These are phyloP conservation scores for Globisporangium acanthophoron DNA, from an alignment of 352 stramenopile genomes.

Conservation along the genomic window DNA sequence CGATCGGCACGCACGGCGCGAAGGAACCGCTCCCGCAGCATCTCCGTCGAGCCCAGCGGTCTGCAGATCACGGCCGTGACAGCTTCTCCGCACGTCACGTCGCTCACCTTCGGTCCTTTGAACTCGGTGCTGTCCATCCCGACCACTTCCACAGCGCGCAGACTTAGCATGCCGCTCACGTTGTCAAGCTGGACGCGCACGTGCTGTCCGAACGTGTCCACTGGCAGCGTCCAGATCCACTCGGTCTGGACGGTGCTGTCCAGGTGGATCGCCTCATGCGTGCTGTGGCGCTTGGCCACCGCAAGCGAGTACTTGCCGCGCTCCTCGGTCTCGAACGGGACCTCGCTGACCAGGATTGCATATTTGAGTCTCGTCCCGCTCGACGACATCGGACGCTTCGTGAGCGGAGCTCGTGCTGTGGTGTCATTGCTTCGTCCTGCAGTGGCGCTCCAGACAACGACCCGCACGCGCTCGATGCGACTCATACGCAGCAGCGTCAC, in stretches of 20 bases:
- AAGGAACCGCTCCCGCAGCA: constrained; percentile 48
- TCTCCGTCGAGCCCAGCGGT: constrained; percentile 24
- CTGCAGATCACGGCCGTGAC: constrained; percentile 54
- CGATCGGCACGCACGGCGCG: constrained; percentile 50
- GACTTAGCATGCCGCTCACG: constrained; percentile 37
- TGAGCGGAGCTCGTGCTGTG: not conserved
- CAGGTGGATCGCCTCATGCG: constrained; percentile 34
- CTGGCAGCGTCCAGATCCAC: constrained; percentile 35
- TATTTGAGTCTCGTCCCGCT: constrained; percentile 24
- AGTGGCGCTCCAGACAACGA: constrained; percentile 19
- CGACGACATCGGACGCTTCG: constrained; percentile 9
- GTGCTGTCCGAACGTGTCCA: constrained; percentile 51
- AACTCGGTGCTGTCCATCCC: constrained; percentile 36
- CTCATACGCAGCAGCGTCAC: constrained; percentile 26
- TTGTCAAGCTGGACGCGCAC: constrained; percentile 65
- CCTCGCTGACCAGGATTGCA: constrained; percentile 43
- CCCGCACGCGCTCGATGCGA: constrained; percentile 35
- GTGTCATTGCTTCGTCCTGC: constrained; percentile 3
- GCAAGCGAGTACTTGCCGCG: constrained; percentile 59
- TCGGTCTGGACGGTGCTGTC: constrained; percentile 15
- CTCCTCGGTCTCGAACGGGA: constrained; percentile 52
- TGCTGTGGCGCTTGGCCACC: constrained; percentile 43
- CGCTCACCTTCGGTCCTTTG: constrained; percentile 45
- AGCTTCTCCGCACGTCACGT: constrained; percentile 50
- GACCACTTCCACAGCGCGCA: constrained; percentile 43